These are phyloP conservation scores for Chalciporus piperatus DNA, from an alignment of 768 basidiomycete species.

Conservation along the genomic window DNA sequence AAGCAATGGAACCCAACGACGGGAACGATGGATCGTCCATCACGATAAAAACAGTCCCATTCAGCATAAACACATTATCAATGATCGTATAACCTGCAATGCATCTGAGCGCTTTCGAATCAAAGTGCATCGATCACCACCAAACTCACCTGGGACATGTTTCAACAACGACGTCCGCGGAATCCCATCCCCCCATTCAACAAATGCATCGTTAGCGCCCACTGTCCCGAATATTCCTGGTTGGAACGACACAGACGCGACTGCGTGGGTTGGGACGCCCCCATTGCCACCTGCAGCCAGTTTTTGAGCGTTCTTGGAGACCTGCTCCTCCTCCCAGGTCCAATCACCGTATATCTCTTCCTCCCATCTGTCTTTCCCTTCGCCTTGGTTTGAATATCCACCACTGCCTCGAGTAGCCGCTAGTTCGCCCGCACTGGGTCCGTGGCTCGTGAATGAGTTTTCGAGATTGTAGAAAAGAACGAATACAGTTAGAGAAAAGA, in stretches of 20 bases:
- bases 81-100: constrained; percentile 75
- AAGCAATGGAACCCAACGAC: constrained; percentile 45
- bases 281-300: constrained; percentile 29
- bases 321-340: constrained; percentile 59
- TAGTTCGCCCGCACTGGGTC: constrained; percentile 40
- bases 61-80: constrained; percentile 75
- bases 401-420: not conserved
- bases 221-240: constrained; percentile 24
- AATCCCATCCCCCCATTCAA: constrained; percentile 52
- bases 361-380: constrained; percentile 53
- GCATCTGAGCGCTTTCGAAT: not conserved
- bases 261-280: not conserved
- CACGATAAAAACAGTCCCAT: constrained; percentile 72
- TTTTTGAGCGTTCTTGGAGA: constrained; percentile 55
- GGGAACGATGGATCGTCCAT: constrained; percentile 68
- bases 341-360: constrained; percentile 65
- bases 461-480: constrained; percentile 75
- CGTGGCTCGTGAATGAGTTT: constrained; percentile 52
- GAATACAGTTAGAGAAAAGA: constrained; percentile 64
- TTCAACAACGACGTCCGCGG: constrained; percentile 56
- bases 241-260: constrained; percentile 24
- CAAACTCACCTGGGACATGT: constrained; percentile 62
- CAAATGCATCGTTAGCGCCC: constrained; percentile 50
- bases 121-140: not conserved
- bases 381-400: constrained; percentile 29